Evolutionary conservation across 306 rosid genomes (phyloP), one percentile per base, ranked within the genome.

Genomic region (Senna tora): DNA sequence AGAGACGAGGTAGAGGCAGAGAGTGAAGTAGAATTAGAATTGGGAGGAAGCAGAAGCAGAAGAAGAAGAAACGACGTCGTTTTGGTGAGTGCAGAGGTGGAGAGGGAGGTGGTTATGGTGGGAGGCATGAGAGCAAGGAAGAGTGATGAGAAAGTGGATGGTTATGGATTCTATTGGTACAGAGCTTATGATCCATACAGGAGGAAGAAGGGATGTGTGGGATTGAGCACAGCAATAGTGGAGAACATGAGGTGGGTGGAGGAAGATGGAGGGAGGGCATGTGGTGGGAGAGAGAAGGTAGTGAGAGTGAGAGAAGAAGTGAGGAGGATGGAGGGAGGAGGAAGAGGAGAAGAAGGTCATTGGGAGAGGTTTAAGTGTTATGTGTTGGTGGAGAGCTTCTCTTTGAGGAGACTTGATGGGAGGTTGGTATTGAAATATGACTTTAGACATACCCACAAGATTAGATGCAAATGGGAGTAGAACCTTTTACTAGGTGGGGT

Each of bases 261-360:
- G 75, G 92, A 92, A 74, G 90, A 73, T 22, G 95, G 89, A 52
- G 90, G 92, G 2, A 86, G 98, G 95, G 72, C 74, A 67, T n/a
- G 81, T 69, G 89, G 38, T 69, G 89, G 85, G 11, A 75, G 53
- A 61, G 92, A 82, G 43, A 82, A 61, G 52, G 76, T 87, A 38
- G 88, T 83, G 71, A 84, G 78, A 39, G 82, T 77, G 9, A 80
- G 67, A 47, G 92, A 88, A 68, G 87, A 85, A 77, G 75, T 65
- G 5, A 85, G 43, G 53, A 63, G 77, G 53, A 75, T 67, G 46
- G 76, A 61, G n/a, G 30, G 5, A 85, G 43, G 53, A 63, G 77
- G 53, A 75, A 64, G 46, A n/a, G n/a, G n/a, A n/a, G 76, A 61
- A 9, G 30, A 15, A 34, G 39, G 21, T 28, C 73, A 83, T 62